phyloP scores from a whole-genome alignment of 805 yeast species.

The Jamesozyma gamospora region DNA sequence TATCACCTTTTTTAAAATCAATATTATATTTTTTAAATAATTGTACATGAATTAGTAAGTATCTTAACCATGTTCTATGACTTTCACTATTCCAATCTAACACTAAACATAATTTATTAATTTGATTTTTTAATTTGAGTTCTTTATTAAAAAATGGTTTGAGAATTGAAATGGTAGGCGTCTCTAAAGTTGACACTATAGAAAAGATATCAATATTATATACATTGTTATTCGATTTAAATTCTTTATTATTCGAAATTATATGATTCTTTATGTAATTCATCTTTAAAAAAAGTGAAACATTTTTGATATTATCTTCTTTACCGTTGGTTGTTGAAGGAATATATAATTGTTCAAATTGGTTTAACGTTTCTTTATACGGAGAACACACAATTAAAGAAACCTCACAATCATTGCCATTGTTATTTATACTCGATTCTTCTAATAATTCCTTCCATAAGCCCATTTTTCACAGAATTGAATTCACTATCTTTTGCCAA shows the following conservation, averaged over 20 bases:
- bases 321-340: background rate
- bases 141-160: background rate
- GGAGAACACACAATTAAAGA: background rate
- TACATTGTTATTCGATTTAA: too few relatives aligned
- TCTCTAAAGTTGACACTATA: background rate
- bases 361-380: background rate
- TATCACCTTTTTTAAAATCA: slow-evolving; percentile 1
- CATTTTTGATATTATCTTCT: too few relatives aligned
- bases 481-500: too few relatives aligned
- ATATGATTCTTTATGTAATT: too few relatives aligned
- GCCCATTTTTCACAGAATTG: background rate
- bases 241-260: too few relatives aligned
- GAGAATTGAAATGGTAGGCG: background rate
- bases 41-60: slow-evolving; percentile 5
- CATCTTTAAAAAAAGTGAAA: too few relatives aligned
- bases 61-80: slow-evolving; percentile 17
- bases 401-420: background rate
- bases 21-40: background rate
- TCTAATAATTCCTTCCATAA: background rate
- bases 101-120: slow-evolving; percentile 9
- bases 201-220: background rate
- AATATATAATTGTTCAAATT: background rate
- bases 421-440: background rate
- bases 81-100: slow-evolving; percentile 18
- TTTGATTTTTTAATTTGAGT: background rate